Conservation (phyloP, 2,329 filamentous ascomycete genomes). For the Diaporthe destruens region DNA sequence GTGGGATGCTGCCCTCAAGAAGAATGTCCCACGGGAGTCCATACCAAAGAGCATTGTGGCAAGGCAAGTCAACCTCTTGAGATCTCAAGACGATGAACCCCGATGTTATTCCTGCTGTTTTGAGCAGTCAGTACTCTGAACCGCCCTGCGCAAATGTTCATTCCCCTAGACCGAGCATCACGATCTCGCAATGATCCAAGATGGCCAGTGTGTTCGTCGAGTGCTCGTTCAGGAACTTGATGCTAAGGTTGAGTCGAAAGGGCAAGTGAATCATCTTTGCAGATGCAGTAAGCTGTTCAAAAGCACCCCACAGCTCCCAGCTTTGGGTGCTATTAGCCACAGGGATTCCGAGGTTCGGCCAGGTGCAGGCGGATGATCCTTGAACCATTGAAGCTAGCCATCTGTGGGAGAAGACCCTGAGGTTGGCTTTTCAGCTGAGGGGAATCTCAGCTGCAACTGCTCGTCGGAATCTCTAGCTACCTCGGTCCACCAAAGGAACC, state of each 20-base stretch:
- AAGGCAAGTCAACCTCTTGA: too few species aligned
- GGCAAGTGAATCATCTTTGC: not conserved
- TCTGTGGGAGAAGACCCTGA: not conserved
- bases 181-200: too few species aligned
- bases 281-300: not conserved
- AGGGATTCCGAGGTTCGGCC: not conserved
- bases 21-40: too few species aligned
- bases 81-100: too few species aligned
- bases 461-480: not conserved
- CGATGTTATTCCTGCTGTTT: too few species aligned
- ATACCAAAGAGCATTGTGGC: too few species aligned
- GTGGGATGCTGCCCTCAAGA: too few species aligned
- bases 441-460: not conserved
- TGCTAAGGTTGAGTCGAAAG: not conserved
- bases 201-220: too few species aligned
- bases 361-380: not conserved
- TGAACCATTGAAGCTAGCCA: not conserved
- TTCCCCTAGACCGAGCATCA: too few species aligned
- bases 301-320: not conserved
- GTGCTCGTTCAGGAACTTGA: not conserved
- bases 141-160: too few species aligned
- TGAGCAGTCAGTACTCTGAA: too few species aligned
- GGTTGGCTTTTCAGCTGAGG: not conserved
- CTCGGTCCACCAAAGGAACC: not conserved
- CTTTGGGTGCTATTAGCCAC: not conserved